phyloP scores from a whole-genome alignment of 2,329 filamentous ascomycete genomes.

The Fusarium ramigenum region DNA sequence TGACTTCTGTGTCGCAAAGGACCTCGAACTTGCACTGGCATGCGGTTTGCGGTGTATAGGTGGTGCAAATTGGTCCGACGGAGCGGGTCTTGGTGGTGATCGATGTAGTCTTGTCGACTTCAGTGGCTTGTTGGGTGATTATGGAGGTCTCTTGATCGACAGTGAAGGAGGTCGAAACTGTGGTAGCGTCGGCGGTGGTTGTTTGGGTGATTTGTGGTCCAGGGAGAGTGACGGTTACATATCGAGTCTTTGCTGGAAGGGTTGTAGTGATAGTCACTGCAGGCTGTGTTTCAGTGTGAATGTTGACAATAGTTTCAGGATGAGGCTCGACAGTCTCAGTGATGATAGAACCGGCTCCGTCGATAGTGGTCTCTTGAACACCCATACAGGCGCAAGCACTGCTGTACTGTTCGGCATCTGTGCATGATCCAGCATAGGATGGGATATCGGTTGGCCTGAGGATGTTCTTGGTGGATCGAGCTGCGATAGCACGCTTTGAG shows the following conservation, averaged over 20 bases:
- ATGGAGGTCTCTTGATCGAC: neutral
- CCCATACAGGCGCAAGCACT: neutral
- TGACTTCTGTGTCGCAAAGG: rapidly evolving
- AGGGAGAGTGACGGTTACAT: neutral
- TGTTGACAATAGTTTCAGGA: neutral
- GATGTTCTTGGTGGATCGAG: neutral
- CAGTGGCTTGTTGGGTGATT: rapidly evolving
- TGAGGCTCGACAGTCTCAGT: neutral
- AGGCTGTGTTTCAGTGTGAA: neutral
- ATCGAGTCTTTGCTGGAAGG: neutral
- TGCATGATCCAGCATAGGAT: neutral
- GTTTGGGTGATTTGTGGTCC: neutral
- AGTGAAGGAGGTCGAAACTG: rapidly evolving
- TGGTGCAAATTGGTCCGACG: neutral
- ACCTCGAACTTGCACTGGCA: neutral
- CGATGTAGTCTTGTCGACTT: neutral
- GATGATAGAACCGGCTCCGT: neutral
- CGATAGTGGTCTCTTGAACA: neutral
- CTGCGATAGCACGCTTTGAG: neutral
- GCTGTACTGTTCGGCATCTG: neutral
- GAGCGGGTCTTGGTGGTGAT: neutral
- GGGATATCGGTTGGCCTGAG: neutral
- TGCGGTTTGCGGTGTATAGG: neutral
- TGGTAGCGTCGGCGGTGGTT: neutral
- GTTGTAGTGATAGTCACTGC: neutral